A percentile compares a stretch with the other conserved stretches of the same genome.
phyloP scores from a whole-genome alignment of 805 yeast species.

The Spencermartinsiella europaea region DNA sequence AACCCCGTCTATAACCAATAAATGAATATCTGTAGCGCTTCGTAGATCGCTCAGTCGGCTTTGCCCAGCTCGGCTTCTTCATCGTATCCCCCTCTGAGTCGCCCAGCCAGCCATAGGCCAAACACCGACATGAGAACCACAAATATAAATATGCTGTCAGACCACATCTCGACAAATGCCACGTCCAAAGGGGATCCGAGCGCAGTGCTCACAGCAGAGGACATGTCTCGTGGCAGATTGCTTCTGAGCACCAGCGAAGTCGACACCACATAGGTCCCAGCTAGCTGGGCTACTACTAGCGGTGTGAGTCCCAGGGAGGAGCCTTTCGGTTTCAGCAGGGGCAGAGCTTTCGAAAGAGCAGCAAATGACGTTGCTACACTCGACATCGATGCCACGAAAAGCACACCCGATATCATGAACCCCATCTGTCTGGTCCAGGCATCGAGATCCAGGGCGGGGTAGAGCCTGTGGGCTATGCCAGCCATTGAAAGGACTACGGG shows the following conservation, averaged over 20 bases:
- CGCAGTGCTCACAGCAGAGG: constrained; percentile 37
- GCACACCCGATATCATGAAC: constrained; percentile 35
- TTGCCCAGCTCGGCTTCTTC: constrained; percentile 6
- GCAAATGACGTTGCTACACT: constrained; percentile 34
- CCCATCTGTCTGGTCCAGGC: constrained; percentile 37
- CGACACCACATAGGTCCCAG: constrained; percentile 37
- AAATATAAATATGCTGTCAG: constrained; percentile 32
- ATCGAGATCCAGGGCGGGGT: constrained; percentile 26
- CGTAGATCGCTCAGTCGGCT: neutral
- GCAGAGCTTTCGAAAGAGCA: constrained; percentile 29
- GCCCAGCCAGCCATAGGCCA: constrained; percentile 22
- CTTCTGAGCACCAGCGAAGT: constrained; percentile 37
- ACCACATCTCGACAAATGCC: constrained; percentile 34
- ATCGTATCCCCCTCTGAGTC: constrained; percentile 5
- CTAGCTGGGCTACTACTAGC: constrained; percentile 33
- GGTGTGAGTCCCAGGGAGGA: constrained; percentile 6
- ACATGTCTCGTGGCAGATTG: constrained; percentile 36
- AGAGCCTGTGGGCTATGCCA: constrained; percentile 15
- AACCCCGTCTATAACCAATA: too few species aligned
- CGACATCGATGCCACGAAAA: constrained; percentile 34
- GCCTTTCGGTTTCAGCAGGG: constrained; percentile 21
- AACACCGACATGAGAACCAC: constrained; percentile 29
- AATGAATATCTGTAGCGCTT: too few species aligned
- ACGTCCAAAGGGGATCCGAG: constrained; percentile 37
- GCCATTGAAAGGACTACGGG: constrained; percentile 26